phyloP scores from a whole-genome alignment of 139 green algal species.

The Chlorella vulgaris region DNA sequence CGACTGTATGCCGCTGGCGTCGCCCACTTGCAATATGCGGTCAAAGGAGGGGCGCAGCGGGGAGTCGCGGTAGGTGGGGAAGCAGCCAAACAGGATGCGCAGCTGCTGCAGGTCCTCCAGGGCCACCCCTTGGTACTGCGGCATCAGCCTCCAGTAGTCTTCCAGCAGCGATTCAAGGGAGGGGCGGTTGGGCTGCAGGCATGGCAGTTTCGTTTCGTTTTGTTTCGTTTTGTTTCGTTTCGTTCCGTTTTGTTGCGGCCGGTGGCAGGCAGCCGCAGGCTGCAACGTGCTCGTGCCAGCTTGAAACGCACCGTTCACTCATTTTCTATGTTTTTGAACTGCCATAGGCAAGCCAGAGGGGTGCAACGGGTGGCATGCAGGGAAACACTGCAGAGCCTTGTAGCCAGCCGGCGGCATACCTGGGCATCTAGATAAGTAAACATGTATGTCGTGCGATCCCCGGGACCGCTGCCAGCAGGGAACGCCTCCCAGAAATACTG shows the following conservation, averaged over 20 bases:
- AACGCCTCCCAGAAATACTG: constrained; percentile 81
- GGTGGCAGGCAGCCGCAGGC: neutral
- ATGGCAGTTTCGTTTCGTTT: neutral
- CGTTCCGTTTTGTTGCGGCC: too few relatives aligned
- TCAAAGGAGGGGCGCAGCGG: constrained; percentile 85
- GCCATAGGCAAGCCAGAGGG: neutral
- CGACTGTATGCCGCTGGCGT: constrained; percentile 88
- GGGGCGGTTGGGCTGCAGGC: constrained; percentile 54
- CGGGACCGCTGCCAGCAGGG: constrained; percentile 70
- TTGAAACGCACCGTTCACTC: too few relatives aligned
- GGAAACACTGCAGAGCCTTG: too few relatives aligned
- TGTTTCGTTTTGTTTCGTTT: too few relatives aligned
- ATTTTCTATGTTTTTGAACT: too few relatives aligned
- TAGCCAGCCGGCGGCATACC: too few relatives aligned
- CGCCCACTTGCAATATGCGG: constrained; percentile 82
- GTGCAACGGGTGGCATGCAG: neutral
- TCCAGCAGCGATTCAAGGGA: constrained; percentile 84
- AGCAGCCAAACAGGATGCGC: constrained; percentile 94
- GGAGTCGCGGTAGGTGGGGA: constrained; percentile 90
- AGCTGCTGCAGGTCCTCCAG: constrained; percentile 78
- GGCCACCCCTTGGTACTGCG: constrained; percentile 77
- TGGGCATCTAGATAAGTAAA: constrained; percentile 94
- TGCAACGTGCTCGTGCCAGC: neutral
- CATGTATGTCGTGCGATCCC: constrained; percentile 97
- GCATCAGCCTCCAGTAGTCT: constrained; percentile 94